These are phyloP conservation scores for Arctium lappa DNA, from an alignment of 129 eudicot genomes.

Conservation along the genomic window DNA sequence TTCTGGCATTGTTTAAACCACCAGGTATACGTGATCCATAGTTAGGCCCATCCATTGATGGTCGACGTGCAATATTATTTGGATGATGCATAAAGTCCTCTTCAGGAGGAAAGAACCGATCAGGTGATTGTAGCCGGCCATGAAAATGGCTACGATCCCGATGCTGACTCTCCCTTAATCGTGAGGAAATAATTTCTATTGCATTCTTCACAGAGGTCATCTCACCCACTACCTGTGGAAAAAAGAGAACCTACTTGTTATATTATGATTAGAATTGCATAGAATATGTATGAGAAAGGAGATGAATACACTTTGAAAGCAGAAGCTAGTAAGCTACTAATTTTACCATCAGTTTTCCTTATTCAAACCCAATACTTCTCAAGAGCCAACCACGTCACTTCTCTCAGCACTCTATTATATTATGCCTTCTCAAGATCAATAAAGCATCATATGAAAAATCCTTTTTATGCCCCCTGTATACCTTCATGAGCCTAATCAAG, in stretches of 20 bases:
- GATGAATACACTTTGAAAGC: neutral
- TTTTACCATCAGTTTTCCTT: neutral
- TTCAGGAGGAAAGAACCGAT: constrained; percentile 63
- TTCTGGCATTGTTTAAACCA: constrained; percentile 44
- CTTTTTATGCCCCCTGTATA: neutral
- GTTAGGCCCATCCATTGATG: constrained; percentile 53
- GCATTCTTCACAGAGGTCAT: constrained; percentile 83
- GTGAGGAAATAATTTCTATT: constrained; percentile 70
- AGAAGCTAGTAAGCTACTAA: constrained; percentile 4
- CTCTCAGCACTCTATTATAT: neutral
- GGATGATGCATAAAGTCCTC: constrained; percentile 69
- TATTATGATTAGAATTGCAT: neutral
- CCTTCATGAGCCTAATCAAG: neutral
- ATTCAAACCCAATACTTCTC: neutral
- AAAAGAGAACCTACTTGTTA: constrained; percentile 18
- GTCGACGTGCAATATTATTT: constrained; percentile 47
- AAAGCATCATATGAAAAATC: neutral
- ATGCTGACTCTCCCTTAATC: constrained; percentile 95
- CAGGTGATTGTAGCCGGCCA: constrained; percentile 72
- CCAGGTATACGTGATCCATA: constrained; percentile 59
- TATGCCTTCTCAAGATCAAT: neutral
- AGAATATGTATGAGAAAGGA: neutral
- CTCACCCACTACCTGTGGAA: constrained; percentile 83
- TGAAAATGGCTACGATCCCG: constrained; percentile 83
- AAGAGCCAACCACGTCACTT: neutral